Evolutionary conservation across 108 stramenopile species (phyloP).

Genomic region (Skeletonema marinoi): DNA sequence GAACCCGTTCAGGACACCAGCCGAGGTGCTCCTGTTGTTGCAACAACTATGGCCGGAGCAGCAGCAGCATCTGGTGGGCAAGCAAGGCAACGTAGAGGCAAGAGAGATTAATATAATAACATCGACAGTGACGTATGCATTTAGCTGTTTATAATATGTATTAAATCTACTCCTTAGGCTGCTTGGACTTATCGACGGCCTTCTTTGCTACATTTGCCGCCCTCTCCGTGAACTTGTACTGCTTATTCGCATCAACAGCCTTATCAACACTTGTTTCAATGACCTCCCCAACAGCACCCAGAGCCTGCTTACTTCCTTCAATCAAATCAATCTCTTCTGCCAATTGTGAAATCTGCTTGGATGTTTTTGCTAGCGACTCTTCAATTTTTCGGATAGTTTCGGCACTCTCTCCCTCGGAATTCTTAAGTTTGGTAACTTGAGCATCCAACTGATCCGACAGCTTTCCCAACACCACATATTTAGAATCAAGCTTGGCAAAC

Average conservation of each 20-base stretch:
- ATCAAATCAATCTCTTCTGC: constrained; percentile 48
- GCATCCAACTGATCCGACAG: constrained; percentile 32
- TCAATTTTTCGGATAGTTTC: constrained; percentile 43
- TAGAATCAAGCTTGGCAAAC: constrained; percentile 48
- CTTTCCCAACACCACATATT: constrained; percentile 43
- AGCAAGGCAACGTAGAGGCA: constrained; percentile 26
- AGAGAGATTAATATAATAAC: constrained; percentile 28
- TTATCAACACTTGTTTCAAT: constrained; percentile 52
- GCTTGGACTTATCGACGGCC: constrained; percentile 40
- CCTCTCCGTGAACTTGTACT: constrained; percentile 53
- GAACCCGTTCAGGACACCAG: constrained; percentile 16
- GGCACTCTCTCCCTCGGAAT: constrained; percentile 32
- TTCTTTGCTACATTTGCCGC: constrained; percentile 49
- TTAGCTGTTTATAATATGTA: not conserved
- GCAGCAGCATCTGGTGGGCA: constrained; percentile 26
- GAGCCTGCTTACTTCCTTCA: constrained; percentile 49
- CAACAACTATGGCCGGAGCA: constrained; percentile 4
- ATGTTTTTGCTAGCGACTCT: constrained; percentile 29
- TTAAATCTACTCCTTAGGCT: not conserved
- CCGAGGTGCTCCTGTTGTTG: constrained; percentile 1
- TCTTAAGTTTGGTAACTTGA: constrained; percentile 36
- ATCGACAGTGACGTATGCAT: not conserved
- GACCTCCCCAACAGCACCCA: constrained; percentile 51
- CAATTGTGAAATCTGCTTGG: constrained; percentile 35
- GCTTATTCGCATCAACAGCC: constrained; percentile 46